Evolutionary conservation across 495 filamentous ascomycete species (phyloP), one percentile per base, ranked within the genome.

Genomic region (Geopyxis carbonaria): DNA sequence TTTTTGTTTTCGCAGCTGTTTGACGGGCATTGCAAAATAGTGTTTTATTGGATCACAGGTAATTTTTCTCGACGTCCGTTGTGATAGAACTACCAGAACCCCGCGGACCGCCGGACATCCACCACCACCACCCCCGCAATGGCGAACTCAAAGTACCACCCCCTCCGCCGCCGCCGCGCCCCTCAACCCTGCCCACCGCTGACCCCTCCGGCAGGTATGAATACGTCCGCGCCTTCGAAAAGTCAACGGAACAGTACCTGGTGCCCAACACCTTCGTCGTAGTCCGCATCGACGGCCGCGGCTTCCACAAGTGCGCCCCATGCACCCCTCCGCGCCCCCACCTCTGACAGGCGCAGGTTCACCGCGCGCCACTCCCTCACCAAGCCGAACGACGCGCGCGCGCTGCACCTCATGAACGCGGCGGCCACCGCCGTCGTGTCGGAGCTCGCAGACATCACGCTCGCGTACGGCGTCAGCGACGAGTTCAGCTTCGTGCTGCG

Each of bases 191-290:
- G 7, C 14, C 25, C 19, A 21, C 46, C 25, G 34, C 29, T 27
- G 5, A 43, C 22, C 24, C 31, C 25, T 34, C 29, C 29, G 28
- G 50, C 65, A 78, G 84, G 56, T 97, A 78, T 57, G 89, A 92
- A 64, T 94, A 95, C 57, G 89, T 94, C 45, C 80, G 80, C 51
- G 57, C 64, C 22, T 94, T 93, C 51, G 89, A 97, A 66, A 79
- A 78, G 56, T n/a, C n/a, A n/a, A n/a, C n/a, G n/a, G n/a, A 29
- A 2, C 59, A 70, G 3, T 80, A 91, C 51, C 63, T 95, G 29
- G 73, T 94, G 3, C 82, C 77, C 19, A 87, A 85, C 45, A 94
- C 87, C 7, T 97, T 81, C 80, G 75, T 94, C 29, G 79, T 95
- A 6, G 73, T 97, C 38, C 75, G 89, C 32, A 75, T 95, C 40